Evolutionary conservation across 1,284 basidiomycete species (phyloP).

Genomic region (Cutaneotrichosporon sp.): DNA sequence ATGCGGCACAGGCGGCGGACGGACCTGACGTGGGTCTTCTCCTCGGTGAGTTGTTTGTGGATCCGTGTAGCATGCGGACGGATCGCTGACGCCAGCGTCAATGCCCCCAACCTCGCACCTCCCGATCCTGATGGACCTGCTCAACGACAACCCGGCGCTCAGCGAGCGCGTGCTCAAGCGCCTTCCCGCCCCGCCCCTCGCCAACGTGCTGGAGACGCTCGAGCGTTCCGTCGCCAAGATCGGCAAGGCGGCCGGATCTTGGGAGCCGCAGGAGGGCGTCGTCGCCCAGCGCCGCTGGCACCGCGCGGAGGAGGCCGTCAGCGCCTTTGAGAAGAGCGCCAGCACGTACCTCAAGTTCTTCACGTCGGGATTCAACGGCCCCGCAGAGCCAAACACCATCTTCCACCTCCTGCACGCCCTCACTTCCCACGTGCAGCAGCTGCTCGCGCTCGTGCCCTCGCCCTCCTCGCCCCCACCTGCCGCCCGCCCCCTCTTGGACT

Average conservation of each 20-base stretch:
- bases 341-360: constrained; percentile 47
- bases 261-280: constrained; percentile 24
- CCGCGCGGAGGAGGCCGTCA: constrained; percentile 32
- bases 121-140: constrained; percentile 41
- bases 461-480: constrained; percentile 20
- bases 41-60: constrained; percentile 38
- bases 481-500: constrained; percentile 32
- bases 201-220: constrained; percentile 39
- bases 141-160: constrained; percentile 40
- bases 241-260: constrained; percentile 25
- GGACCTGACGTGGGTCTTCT: constrained; percentile 45
- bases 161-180: constrained; percentile 32
- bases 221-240: constrained; percentile 31
- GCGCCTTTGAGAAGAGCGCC: constrained; percentile 36
- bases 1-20: constrained; percentile 14
- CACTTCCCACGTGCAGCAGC: constrained; percentile 31
- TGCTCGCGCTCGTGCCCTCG: constrained; percentile 38
- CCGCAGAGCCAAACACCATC: constrained; percentile 31
- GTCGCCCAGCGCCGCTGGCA: constrained; percentile 36
- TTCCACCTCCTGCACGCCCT: constrained; percentile 40
- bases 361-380: constrained; percentile 17
- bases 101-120: constrained; percentile 46
- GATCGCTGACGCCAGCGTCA: constrained; percentile 30
- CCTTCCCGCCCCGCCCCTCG: constrained; percentile 42
- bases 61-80: too few relatives aligned